Evolutionary conservation across 2,329 filamentous ascomycete species (phyloP), one percentile per base, ranked within the genome.

Genomic region (Diplodia seriata): DNA sequence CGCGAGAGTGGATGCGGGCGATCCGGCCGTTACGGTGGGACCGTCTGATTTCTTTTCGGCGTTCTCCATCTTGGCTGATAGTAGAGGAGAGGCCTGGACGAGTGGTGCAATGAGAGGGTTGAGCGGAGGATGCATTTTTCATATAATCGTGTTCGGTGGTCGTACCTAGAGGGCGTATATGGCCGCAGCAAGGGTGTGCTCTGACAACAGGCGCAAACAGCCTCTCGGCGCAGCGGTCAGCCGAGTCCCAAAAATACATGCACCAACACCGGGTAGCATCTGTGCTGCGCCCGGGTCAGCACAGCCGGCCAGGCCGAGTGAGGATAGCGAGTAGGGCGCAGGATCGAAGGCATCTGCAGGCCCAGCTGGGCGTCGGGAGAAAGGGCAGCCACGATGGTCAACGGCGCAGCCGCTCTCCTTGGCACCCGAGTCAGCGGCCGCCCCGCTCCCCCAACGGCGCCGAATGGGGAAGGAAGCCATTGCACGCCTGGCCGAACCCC

Each of bases 221-320:
- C 4, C 23, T 33, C 56, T 20, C 4, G 40, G 33, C 40, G 56
- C 57, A 49, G 57, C 18, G 43, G 57, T 49, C 29, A 62, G 57
- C 55, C 38, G 36, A 4, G 4, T n/a, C 11, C 40, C 40, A 62
- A 62, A 62, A 49, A 50, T 36, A 49, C 31, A 11, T 23, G 43
- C 43, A 26, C 40, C 18, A 23, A 23, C 57, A 50, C 36, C 18
- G 36, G 31, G 31, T 33, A 33, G 31, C 31, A 33, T 33, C 31
- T 18, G 18, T 47, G 57, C 23, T 29, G 26, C 40, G 29, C 4
- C 57, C 23, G 31, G 56, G 20, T 15, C 56, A 29, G 38, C 31
- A 43, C 31, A 29, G 31, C 14, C 5, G 15, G 38, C 15, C 11
- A 29, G 20, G 40, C 15, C 26, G 26, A n/a, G 38, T 4, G 15